Evolutionary conservation across 2,329 filamentous ascomycete genomes (phyloP).

Genomic region (Sclerotinia glacialis): DNA sequence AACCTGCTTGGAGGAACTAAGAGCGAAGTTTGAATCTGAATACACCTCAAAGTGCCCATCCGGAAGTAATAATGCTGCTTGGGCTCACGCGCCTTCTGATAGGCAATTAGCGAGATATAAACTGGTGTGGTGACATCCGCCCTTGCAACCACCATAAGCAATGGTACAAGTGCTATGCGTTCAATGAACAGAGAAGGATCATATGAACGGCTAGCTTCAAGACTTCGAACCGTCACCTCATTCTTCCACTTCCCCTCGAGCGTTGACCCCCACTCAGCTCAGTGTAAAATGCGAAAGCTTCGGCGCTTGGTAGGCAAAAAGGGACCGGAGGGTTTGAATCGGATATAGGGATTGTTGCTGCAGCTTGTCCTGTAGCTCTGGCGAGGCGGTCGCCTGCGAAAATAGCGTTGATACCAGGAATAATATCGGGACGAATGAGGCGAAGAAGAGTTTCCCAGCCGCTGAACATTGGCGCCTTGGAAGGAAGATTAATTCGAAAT

Average conservation of each 20-base stretch:
- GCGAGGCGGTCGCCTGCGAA: constrained; percentile 38
- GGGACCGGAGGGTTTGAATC: constrained; percentile 37
- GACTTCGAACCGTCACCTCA: no score
- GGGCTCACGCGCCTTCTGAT: no score
- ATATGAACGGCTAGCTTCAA: no score
- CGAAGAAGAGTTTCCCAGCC: constrained; percentile 41
- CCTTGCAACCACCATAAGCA: no score
- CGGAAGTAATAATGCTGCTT: no score
- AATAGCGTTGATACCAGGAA: constrained; percentile 23
- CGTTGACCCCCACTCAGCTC: constrained; percentile 31
- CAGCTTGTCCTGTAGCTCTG: constrained; percentile 38
- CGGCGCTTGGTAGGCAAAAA: constrained; percentile 40
- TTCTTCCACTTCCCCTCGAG: constrained; percentile 1
- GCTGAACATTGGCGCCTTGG: constrained; percentile 36
- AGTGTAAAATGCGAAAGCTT: constrained; percentile 41
- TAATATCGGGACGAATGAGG: constrained; percentile 39
- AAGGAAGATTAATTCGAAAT: not conserved
- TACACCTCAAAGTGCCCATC: no score
- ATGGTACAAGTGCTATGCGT: no score
- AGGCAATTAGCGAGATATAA: no score
- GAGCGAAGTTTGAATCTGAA: constrained; percentile 34
- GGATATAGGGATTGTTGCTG: constrained; percentile 39
- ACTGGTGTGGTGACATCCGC: no score
- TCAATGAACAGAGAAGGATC: no score
- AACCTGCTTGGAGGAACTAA: constrained; percentile 41